Base-by-base conservation (phyloP, 2,329 filamentous ascomycete genomes). In the Colletotrichum tofieldiae region DNA sequence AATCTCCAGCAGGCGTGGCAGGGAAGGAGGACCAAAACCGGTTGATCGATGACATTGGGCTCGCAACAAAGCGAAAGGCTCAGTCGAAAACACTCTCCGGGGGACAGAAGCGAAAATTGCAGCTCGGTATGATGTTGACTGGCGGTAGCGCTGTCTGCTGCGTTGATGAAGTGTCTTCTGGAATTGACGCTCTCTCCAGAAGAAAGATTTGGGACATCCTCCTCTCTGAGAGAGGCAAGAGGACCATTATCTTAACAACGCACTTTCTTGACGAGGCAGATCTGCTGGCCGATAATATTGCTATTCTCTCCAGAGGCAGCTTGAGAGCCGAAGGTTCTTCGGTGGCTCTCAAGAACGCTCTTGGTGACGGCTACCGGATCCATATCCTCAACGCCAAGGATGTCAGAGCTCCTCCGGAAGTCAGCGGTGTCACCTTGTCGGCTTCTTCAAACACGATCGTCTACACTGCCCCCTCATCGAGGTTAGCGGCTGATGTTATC, bases 201-300 rank as follows among this genome's bases (percentile, higher is more conserved):
- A 75, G 78, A 41, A 80, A 80, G 41, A 79, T 81, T 20, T 81
- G 79, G 79, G 79, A 94, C 73, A 94, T 94, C 66, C 83, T 94
- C 1, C 83, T 94, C 11, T 88, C 90, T 0, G 92, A 93, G 77
- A 87, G 92, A 66, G 92, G 91, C 5, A 84, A 84, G 52, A 82
- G 92, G 47, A 93, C 92, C 0, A 92, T 94, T 75, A 86, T 94
- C 41, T 81, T 94, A 67, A 94, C 92, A 0, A 94, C 92, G 0
- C 92, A 94, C 79, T 94, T 94, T 78, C 85, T 94, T n/a, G 92
- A 94, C 75, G 92, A 94, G 80, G 92, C 92, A 2, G 92, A 94
- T 77, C 82, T 93, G 1, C 85, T 94, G 0, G 90, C 92, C 0
- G 92, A 94, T 77, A 88, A 92, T 66, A 93, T 94, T 74, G 90